These are phyloP conservation scores for Candida quercuum DNA, from an alignment of 805 yeast species.

Conservation along the genomic window DNA sequence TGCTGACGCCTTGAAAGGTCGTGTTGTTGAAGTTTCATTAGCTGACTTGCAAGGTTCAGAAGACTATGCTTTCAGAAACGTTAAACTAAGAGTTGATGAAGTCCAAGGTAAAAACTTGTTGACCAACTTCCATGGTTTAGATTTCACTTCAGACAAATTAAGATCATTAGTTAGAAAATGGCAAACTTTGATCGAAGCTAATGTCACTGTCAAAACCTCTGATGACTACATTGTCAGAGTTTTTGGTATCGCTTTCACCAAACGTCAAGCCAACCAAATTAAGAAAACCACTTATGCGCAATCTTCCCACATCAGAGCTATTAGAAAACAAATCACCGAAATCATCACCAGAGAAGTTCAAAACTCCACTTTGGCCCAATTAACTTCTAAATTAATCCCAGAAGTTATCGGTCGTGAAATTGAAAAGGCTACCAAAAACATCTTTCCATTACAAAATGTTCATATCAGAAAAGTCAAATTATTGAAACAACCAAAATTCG, in stretches of 20 bases:
- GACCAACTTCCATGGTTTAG: conserved; percentile 99
- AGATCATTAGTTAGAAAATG: conserved; percentile 98
- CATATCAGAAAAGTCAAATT: conserved; percentile 97
- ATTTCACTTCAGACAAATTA: conserved; percentile 96
- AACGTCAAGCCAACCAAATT: conserved; percentile 94
- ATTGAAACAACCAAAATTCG: conserved; percentile 26
- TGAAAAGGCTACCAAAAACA: conserved; percentile 90
- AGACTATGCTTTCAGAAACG: conserved; percentile 97
- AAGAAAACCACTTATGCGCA: conserved; percentile 98
- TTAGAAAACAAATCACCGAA: conserved; percentile 94
- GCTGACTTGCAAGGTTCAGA: conserved; percentile 99
- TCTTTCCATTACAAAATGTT: conserved; percentile 97
- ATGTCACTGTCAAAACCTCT: conserved; percentile 95
- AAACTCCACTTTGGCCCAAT: conserved; percentile 91
- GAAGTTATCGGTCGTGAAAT: conserved; percentile 99
- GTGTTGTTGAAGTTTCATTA: conserved; percentile 91
- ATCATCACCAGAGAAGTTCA: conserved; percentile 96
- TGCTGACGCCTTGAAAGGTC: conserved; percentile 96
- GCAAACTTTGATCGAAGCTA: conserved; percentile 98
- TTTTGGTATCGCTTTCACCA: conserved; percentile 97
- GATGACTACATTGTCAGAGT: conserved; percentile 97
- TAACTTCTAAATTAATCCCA: conserved; percentile 95
- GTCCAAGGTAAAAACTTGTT: conserved; percentile 97
- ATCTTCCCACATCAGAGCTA: conserved; percentile 94
- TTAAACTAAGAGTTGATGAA: conserved; percentile 97